Base-by-base conservation (phyloP, 1,284 basidiomycete species). In the Ustanciosporium gigantosporum region DNA sequence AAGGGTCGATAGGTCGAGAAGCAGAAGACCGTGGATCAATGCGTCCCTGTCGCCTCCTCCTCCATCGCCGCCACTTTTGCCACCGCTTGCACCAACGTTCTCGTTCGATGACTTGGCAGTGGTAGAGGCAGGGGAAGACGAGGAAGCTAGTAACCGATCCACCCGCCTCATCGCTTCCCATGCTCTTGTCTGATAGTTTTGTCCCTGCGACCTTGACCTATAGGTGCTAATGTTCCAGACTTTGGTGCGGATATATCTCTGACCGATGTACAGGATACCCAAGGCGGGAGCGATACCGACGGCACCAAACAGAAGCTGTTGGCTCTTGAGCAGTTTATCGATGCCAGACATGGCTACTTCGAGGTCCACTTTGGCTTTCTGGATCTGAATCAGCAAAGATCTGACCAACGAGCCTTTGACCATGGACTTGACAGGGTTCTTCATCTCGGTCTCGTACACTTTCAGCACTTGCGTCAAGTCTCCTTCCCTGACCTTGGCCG, bases 331-430 rank as follows among this genome's bases (percentile, higher is more conserved):
- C 41, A 98, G 82, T 74, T 88, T 90, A 79, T 98, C 94, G 64
- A 96, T 88, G 41, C 90, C 87, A 44, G 85, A 80, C 71, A 96
- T 81, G 22, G 90, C 84, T 81, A 94, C 84, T 68, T 91, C 89
- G 43, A 97, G 85, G 78, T 98, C 94, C 49, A 91, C 91, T 83
- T 97, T 97, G 49, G 92, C 90, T 79, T 97, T 98, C 74, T 98
- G 94, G 2, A 96, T 84, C 77, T 97, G 94, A 45, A 98, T 89
- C 50, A 98, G 86, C 25, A 93, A 80, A 0, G 90, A 88, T 31
- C 94, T 84, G 21, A 97, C 81, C 13, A 98, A 83, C 13, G 87
- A 88, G 4, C 94, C 94, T 3, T 83, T 81, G 5, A 97, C 56
- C 4, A 87, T 89, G 23, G 89, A 91, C 67, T 84, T 87, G 47